Evolutionary conservation across 1,284 basidiomycete genomes (phyloP), one percentile per base, ranked within the genome.

Genomic region (Ganoderma leucocontextum): DNA sequence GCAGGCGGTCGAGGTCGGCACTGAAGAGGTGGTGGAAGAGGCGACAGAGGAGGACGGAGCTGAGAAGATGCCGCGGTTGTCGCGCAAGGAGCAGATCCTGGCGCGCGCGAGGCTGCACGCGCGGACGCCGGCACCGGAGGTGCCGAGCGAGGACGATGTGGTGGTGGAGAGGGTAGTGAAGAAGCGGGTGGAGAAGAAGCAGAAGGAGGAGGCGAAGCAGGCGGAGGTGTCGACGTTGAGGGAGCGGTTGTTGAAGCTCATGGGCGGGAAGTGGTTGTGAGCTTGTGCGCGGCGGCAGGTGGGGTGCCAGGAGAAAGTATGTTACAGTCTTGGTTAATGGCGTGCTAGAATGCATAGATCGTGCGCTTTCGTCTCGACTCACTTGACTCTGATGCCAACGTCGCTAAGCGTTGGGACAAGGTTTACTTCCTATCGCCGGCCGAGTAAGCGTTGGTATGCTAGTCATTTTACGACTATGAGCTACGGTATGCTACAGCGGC

Each of bases 101-200:
- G 71, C 67, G 41, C 75, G 72, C 59, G 78, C 79, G 13, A 75
- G 78, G 19, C 67, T 73, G 57, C 73, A 75, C 49, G 76, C 79
- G 13, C 72, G 72, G 36, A 73, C 74, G 33, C 74, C 77, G 57
- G 65, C 76, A 33, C 73, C 74, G 4, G 73, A 70, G 22, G 42
- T 22, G 22, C 19, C 42, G 17, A 64, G 63, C 36, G 57, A 35
- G 58, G 63, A 58, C 36, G 64, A 67, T 19, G 68, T 64, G 19
- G 55, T 60, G 59, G 63, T 57, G 33, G n/a, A 65, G 62, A 22
- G 47, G 22, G 47, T 49, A 22, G 41, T 13, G 13, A 41, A 6
- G 41, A 41, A 17, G 41, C 41, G 41, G 41, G 41, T 41, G 13
- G 53, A 60, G 60, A 44, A 49, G 17, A 58, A 41, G 49, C 70